phyloP scores from a whole-genome alignment of 768 basidiomycete genomes.

The Mycena belliarum region DNA sequence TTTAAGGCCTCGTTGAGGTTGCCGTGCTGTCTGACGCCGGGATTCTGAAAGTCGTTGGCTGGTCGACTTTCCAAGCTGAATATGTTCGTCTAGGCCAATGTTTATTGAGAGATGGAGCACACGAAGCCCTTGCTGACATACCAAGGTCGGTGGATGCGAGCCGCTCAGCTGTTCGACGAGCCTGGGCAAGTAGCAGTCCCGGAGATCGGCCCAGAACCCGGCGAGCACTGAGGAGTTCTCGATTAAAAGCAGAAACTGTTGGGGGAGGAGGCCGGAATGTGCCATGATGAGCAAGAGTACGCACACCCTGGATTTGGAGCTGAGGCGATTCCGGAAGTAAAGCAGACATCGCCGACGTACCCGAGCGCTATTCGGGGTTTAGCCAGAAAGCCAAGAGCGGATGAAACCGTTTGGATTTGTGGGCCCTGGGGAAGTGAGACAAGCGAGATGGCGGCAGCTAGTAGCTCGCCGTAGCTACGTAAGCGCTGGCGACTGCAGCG shows the following conservation, averaged over 20 bases:
- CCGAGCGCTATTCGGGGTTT: slow-evolving; percentile 11
- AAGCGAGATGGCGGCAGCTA: slow-evolving; percentile 3
- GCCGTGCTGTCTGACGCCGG: slow-evolving; percentile 43
- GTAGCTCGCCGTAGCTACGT: slow-evolving; percentile 1
- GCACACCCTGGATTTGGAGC: neutral
- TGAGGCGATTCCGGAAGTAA: neutral
- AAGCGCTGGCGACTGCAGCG: slow-evolving; percentile 1
- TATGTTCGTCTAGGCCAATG: slow-evolving; percentile 35
- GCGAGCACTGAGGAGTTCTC: slow-evolving; percentile 55
- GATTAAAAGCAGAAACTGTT: slow-evolving; percentile 48
- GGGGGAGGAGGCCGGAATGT: neutral
- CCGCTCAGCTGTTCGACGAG: slow-evolving; percentile 43
- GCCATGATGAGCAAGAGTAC: neutral
- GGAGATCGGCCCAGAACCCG: slow-evolving; percentile 48
- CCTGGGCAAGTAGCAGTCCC: slow-evolving; percentile 44
- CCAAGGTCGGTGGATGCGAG: slow-evolving; percentile 40
- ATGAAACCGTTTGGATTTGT: neutral
- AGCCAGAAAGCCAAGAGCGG: neutral
- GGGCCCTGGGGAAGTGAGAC: neutral
- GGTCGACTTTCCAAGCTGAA: slow-evolving; percentile 50
- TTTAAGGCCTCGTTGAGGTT: slow-evolving; percentile 37
- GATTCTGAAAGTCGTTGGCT: slow-evolving; percentile 28
- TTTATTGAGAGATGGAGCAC: slow-evolving; percentile 4
- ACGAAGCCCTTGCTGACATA: slow-evolving; percentile 29
- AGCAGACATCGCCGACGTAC: neutral